These are phyloP conservation scores for Zopfia rhizophila DNA, from an alignment of 2,329 filamentous ascomycete species.

Conservation along the genomic window DNA sequence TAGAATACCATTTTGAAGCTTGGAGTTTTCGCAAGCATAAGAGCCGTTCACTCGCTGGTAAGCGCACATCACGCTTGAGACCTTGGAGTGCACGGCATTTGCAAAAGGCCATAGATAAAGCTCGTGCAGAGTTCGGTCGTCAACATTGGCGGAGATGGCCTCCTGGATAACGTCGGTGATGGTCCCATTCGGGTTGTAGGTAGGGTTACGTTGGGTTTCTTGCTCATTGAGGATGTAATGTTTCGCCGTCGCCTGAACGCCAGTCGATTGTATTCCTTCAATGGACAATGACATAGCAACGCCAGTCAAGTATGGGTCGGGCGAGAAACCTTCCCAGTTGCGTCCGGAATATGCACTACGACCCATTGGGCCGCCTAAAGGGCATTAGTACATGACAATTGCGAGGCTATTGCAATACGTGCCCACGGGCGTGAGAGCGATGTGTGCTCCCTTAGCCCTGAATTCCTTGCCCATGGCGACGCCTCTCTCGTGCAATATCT, in stretches of 20 bases:
- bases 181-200: slow-evolving; percentile 68
- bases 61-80: slow-evolving; percentile 67
- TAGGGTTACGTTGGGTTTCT: slow-evolving; percentile 58
- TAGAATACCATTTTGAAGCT: slow-evolving; percentile 58
- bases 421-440: slow-evolving; percentile 55
- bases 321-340: slow-evolving; percentile 58
- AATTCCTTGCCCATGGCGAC: slow-evolving; percentile 50
- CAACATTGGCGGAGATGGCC: slow-evolving; percentile 69
- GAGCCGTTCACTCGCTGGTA: slow-evolving; percentile 42
- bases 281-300: slow-evolving; percentile 54
- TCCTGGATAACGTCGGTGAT: slow-evolving; percentile 58
- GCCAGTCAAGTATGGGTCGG: slow-evolving; percentile 58
- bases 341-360: slow-evolving; percentile 53
- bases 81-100: slow-evolving; percentile 66
- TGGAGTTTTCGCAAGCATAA: slow-evolving; percentile 30
- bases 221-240: slow-evolving; percentile 72
- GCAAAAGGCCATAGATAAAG: slow-evolving; percentile 72
- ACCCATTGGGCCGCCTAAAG: slow-evolving; percentile 60
- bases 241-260: slow-evolving; percentile 58
- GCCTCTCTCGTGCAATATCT: slow-evolving; percentile 50
- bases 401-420: no score
- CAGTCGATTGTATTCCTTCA: slow-evolving; percentile 52
- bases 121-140: slow-evolving; percentile 71
- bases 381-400: no score
- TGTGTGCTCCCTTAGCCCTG: slow-evolving; percentile 50